Evolutionary conservation across 2,329 filamentous ascomycete genomes (phyloP), one percentile per base, ranked within the genome.

Genomic region (Leptographium lundbergii): DNA sequence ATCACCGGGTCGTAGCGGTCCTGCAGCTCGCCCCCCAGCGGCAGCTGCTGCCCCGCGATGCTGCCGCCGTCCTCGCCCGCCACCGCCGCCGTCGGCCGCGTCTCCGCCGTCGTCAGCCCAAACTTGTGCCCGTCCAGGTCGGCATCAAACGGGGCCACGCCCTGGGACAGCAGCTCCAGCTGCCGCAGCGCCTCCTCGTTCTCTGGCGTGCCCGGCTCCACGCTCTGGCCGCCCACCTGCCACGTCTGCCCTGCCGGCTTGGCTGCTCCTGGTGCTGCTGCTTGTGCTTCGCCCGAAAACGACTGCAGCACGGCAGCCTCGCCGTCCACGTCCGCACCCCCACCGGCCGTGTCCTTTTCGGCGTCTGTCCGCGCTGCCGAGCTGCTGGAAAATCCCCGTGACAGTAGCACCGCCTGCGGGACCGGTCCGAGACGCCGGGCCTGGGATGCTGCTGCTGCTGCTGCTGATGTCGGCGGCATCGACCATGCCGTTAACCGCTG

Each of bases 1-100:
- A 97, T 77, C 9, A 96, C 79, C 1, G 89, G 84, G 69, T 96
- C 88, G 69, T 97, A 95, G 67, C 94, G 84, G 69, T 89, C 78
- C 72, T 91, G 88, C 66, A 92, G 74, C 72, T 89, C 79, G 68
- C 77, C 70, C 34, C 75, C 67, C 58, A 80, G 78, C 11, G 86
- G 81, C 57, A 91, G 76, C 7, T 29, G 19, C 32, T 25, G 29
- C 42, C 24, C 56, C 22, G 24, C 19, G 13, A 6, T 6, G 19
- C 24, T 32, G 22, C 4, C 48, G 50, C 32, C 48, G 19, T 29
- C 50, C 50, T 29, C 25, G 14, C 17, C 53, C 19, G 6, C 22
- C 56, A 5, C 25, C 32, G 19, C n/a, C 39, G 14, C 25, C 56
- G 51, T 47, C 57, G 51, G 57, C 14, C 45, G 29, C 6, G 27